These are phyloP conservation scores for Pholiota microspora DNA, from an alignment of 768 basidiomycete species.

Conservation along the genomic window DNA sequence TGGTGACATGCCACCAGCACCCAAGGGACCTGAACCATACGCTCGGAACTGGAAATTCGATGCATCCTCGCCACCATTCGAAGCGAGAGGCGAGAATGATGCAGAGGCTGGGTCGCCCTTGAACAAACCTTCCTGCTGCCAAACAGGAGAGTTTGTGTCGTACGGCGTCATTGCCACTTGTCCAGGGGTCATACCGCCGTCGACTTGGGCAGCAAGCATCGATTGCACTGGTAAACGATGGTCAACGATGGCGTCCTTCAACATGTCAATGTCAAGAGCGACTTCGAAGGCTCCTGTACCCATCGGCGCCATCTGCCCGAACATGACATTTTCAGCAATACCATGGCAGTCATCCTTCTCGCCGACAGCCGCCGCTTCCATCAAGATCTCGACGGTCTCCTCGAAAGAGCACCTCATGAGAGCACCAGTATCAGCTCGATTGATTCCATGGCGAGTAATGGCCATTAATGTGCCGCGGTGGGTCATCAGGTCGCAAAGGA, in stretches of 20 bases:
- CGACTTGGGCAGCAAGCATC: slow-evolving; percentile 73
- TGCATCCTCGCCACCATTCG: slow-evolving; percentile 81
- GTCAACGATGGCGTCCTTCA: slow-evolving; percentile 98
- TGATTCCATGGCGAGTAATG: slow-evolving; percentile 99
- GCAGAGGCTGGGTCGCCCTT: slow-evolving; percentile 84
- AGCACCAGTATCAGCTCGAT: slow-evolving; percentile 97
- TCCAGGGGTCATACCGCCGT: slow-evolving; percentile 89
- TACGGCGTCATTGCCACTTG: slow-evolving; percentile 97
- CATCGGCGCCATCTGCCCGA: slow-evolving; percentile 99
- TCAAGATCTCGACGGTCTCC: slow-evolving; percentile 98
- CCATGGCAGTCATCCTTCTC: slow-evolving; percentile 99
- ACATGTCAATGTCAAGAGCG: slow-evolving; percentile 94
- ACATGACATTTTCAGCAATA: slow-evolving; percentile 98
- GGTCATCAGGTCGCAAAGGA: slow-evolving; percentile 99
- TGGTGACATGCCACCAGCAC: slow-evolving; percentile 87
- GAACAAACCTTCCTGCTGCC: slow-evolving; percentile 75
- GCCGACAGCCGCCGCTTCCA: slow-evolving; percentile 98
- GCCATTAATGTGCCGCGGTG: slow-evolving; percentile 94
- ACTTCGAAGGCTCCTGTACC: slow-evolving; percentile 97
- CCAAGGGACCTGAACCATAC: slow-evolving; percentile 84
- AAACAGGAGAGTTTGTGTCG: slow-evolving; percentile 85
- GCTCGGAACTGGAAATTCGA: slow-evolving; percentile 70
- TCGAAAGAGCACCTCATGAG: slow-evolving; percentile 99
- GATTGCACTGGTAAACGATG: slow-evolving; percentile 87
- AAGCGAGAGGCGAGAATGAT: slow-evolving; percentile 93